Evolutionary conservation across 768 basidiomycete genomes (phyloP), one percentile per base, ranked within the genome.

Genomic region (Suillus variegatus): DNA sequence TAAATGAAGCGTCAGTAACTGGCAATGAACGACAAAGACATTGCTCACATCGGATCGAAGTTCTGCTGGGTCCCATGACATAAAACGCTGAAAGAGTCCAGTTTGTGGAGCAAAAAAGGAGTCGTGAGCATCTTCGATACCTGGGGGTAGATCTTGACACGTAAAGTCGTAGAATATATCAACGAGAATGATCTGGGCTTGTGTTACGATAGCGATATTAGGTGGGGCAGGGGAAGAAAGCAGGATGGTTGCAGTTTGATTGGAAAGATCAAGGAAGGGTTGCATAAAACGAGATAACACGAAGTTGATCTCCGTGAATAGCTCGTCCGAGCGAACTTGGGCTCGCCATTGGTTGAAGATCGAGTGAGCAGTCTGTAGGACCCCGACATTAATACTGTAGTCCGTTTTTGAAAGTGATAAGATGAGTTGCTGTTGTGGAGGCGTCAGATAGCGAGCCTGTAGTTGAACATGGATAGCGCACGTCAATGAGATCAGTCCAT

Each of bases 341-440:
- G 94, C 88, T 52, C 97, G 88, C 97, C 97, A 99, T 56, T 90
- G 91, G 51, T 83, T 86, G 80, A 98, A 99, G 72, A 99, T 98
- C 46, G 94, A 96, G 75, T 98, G 97, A 0, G 95, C 95, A 0
- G 95, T 95, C 73, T 97, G 88, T 52, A 99, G 84, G 10, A 99
- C 93, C 57, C 92, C 93, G 28, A 96, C 82, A 76, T 97, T 99
- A 68, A 93, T 76, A 65, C 89, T 88, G 73, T 94, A 96, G 70
- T 97, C 88, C 3, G 89, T 85, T 5, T 82, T 79, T 2, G 94
- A 94, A 16, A 99, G 84, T 43, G 93, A 94, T 22, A 78, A 75
- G 22, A 97, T 92, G 54, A 99, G 88, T 92, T 95, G 94, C 95
- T 97, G 70, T 43, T 57, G 60, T 40, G 49, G 20, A n/a, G 65